These are phyloP conservation scores for Diaporthe sp. DNA, from an alignment of 2,329 filamentous ascomycete species.

Conservation along the genomic window DNA sequence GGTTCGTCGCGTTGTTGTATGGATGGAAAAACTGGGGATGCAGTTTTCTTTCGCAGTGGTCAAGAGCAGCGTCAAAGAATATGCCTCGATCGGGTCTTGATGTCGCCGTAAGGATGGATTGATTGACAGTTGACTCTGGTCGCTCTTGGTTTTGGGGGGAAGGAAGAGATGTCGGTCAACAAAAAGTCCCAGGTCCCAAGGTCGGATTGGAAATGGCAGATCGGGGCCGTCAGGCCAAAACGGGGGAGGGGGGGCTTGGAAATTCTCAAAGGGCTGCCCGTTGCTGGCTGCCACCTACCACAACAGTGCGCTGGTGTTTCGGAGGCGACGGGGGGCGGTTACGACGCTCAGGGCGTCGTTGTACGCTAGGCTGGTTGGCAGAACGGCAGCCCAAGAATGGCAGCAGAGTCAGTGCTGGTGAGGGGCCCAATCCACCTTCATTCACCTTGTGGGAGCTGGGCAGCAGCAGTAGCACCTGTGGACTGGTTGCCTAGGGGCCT, in stretches of 20 bases:
- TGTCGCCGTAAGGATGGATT: slow-evolving; percentile 41
- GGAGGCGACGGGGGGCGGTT: slow-evolving; percentile 30
- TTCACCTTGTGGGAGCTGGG: slow-evolving; percentile 1
- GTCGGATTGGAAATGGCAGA: slow-evolving; percentile 38
- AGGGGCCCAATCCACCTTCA: background rate
- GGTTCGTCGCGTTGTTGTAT: slow-evolving; percentile 38
- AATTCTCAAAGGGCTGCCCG: slow-evolving; percentile 35
- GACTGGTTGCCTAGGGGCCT: slow-evolving; percentile 23
- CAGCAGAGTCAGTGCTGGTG: slow-evolving; percentile 22
- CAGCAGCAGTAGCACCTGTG: background rate
- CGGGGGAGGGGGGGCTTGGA: slow-evolving; percentile 21
- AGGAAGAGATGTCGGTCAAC: slow-evolving; percentile 37
- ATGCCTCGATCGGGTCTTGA: slow-evolving; percentile 41
- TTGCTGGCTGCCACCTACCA: slow-evolving; percentile 29
- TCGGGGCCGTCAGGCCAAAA: slow-evolving; percentile 37
- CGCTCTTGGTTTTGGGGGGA: slow-evolving; percentile 27
- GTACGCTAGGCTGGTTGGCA: slow-evolving; percentile 13
- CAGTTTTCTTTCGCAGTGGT: slow-evolving; percentile 34
- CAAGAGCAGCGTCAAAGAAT: slow-evolving; percentile 32
- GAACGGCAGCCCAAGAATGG: slow-evolving; percentile 18
- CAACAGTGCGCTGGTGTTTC: slow-evolving; percentile 32
- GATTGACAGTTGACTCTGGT: slow-evolving; percentile 41
- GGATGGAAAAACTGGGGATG: slow-evolving; percentile 33
- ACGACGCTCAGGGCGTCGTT: slow-evolving; percentile 14
- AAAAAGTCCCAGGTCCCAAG: slow-evolving; percentile 34